Conservation (phyloP, 441 rosid genomes). For the Erodium chrysanthum region DNA sequence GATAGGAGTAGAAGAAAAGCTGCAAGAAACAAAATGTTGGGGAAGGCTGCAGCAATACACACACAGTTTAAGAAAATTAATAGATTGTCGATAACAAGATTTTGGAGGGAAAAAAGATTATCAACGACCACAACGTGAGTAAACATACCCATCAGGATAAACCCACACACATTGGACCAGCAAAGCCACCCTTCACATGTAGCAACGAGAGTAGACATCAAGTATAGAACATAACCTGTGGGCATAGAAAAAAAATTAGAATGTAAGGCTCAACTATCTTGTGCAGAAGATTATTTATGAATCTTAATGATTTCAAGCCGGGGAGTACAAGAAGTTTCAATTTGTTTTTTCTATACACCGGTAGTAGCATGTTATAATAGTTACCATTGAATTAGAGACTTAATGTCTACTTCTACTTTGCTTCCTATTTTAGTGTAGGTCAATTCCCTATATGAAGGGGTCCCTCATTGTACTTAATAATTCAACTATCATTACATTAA, state of each 20-base stretch:
- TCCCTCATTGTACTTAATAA: too few species aligned
- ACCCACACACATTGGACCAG: constrained; percentile 63
- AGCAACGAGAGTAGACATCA: constrained; percentile 41
- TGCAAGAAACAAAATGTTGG: constrained; percentile 43
- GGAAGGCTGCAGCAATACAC: constrained; percentile 38
- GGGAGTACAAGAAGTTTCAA: too few species aligned
- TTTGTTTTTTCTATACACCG: too few species aligned
- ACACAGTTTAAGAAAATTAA: constrained; percentile 11
- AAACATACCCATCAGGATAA: constrained; percentile 53
- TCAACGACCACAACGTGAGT: neutral
- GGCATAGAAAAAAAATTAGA: constrained; percentile 15
- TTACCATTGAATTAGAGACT: too few species aligned
- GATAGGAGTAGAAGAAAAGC: constrained; percentile 50
- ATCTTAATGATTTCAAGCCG: too few species aligned
- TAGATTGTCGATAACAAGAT: constrained; percentile 1
- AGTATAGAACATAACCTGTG: constrained; percentile 59
- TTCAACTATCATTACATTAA: too few species aligned
- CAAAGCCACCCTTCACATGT: constrained; percentile 57
- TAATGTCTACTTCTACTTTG: too few species aligned
- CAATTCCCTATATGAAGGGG: too few species aligned
- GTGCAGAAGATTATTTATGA: too few species aligned
- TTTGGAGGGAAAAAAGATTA: neutral
- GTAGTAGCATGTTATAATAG: too few species aligned
- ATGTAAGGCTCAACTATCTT: neutral
- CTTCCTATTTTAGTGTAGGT: too few species aligned